phyloP scores from a whole-genome alignment of 2,329 filamentous ascomycete genomes.

The Aspergillus felis region DNA sequence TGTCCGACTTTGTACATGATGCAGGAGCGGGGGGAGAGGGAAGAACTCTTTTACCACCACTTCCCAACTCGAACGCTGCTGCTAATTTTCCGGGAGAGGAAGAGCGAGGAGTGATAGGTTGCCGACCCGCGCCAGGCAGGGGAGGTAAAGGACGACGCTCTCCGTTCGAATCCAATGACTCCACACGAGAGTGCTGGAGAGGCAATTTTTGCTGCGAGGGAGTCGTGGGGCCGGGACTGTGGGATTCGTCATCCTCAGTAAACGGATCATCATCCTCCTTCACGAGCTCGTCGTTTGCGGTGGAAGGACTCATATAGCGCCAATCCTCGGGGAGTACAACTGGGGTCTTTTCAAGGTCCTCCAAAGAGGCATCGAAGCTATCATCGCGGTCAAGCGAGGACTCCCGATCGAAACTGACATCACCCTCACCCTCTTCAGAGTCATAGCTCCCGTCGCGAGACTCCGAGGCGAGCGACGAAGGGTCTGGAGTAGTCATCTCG shows the following conservation, averaged over 20 bases:
- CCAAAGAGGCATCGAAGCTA: conserved; percentile 91
- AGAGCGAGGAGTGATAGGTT: conserved; percentile 43
- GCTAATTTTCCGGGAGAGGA: conserved; percentile 62
- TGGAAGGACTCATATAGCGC: conserved; percentile 71
- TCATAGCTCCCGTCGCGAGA: conserved; percentile 94
- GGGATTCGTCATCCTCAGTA: conserved; percentile 59
- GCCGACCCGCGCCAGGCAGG: conserved; percentile 56
- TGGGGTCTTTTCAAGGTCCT: conserved; percentile 94
- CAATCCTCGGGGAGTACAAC: conserved; percentile 97
- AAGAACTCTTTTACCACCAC: conserved; percentile 62
- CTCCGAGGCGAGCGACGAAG: conserved; percentile 85
- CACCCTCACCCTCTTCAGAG: conserved; percentile 66
- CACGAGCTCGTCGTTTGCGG: conserved; percentile 51
- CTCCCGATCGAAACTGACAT: conserved; percentile 58
- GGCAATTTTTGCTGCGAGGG: conserved; percentile 31
- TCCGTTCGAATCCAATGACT: conserved; percentile 72
- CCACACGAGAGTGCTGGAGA: conserved; percentile 55
- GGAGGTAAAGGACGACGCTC: conserved; percentile 84
- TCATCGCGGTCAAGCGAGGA: conserved; percentile 67
- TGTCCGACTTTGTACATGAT: conserved; percentile 68
- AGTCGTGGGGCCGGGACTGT: conserved; percentile 58
- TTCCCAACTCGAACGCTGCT: conserved; percentile 68
- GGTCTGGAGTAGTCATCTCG: conserved; percentile 93
- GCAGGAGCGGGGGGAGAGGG: conserved; percentile 69
- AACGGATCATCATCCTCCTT: conserved; percentile 64